Evolutionary conservation across 1,284 basidiomycete species (phyloP).

Genomic region (Ceratobasidium sp.): DNA sequence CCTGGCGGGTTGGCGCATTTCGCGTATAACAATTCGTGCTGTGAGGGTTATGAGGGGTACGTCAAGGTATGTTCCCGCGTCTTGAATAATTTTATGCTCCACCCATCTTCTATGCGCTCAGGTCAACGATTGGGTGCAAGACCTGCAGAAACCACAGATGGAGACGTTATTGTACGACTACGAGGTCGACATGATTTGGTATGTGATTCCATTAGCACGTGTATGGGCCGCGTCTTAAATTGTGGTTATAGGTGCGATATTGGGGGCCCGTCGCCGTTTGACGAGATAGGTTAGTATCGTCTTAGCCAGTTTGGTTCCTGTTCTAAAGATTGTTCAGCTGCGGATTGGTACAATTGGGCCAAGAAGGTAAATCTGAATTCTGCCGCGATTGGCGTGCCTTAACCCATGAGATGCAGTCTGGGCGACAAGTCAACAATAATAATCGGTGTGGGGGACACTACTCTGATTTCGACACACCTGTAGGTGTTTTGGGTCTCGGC

Average conservation of each 20-base stretch:
- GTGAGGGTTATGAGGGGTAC: conserved; percentile 66
- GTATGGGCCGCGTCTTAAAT: conserved; percentile 19
- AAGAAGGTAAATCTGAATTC: conserved; percentile 28
- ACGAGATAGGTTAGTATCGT: conserved; percentile 54
- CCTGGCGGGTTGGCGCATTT: conserved; percentile 67
- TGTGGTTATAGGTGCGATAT: conserved; percentile 65
- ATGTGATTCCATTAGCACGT: conserved; percentile 51
- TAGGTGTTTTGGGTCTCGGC: neutral
- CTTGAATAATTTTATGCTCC: neutral
- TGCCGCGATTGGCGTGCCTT: neutral
- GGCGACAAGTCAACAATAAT: conserved; percentile 66
- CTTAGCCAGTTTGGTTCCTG: neutral
- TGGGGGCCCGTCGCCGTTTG: conserved; percentile 63
- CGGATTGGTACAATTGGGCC: conserved; percentile 65
- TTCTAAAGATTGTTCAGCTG: conserved; percentile 38
- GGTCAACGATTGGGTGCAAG: conserved; percentile 65
- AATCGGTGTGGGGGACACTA: conserved; percentile 57
- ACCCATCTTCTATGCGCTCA: conserved; percentile 45
- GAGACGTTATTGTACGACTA: conserved; percentile 62
- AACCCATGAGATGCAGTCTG: conserved; percentile 53
- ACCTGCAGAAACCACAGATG: conserved; percentile 68
- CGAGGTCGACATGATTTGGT: conserved; percentile 63
- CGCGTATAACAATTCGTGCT: conserved; percentile 59
- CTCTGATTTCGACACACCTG: conserved; percentile 21
- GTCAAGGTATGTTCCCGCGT: conserved; percentile 48